Percentiles rank a stretch among this genome's conserved stretches.
Conservation (phyloP, 176 grass and related monocot species). For the Pontederia crassipes region DNA sequence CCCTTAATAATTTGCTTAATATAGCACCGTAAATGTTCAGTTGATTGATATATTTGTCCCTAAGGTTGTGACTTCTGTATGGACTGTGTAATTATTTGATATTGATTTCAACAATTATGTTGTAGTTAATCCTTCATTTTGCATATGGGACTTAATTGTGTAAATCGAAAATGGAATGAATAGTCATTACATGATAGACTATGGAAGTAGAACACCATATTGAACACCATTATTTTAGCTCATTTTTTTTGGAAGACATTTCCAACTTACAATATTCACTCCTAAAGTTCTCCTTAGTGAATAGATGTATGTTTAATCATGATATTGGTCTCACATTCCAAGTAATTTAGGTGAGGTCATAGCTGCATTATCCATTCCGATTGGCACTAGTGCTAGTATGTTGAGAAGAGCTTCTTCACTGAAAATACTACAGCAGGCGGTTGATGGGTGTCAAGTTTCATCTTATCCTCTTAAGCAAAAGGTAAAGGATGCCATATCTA, state of each 20-base stretch:
- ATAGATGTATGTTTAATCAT: background rate
- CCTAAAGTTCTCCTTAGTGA: background rate
- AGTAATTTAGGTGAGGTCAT: slow-evolving; percentile 73
- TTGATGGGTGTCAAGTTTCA: slow-evolving; percentile 41
- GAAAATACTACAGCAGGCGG: slow-evolving; percentile 57
- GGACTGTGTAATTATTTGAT: no score
- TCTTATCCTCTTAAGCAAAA: slow-evolving; percentile 63
- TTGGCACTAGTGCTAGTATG: slow-evolving; percentile 47
- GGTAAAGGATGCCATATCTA: slow-evolving; percentile 30
- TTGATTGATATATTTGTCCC: background rate
- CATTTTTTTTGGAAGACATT: background rate
- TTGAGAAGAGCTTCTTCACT: slow-evolving; percentile 89
- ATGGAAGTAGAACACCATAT: no score
- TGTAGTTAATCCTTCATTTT: no score
- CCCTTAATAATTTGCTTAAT: no score
- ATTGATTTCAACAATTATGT: no score
- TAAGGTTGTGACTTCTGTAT: no score
- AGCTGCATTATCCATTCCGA: slow-evolving; percentile 76
- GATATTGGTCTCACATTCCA: slow-evolving; percentile 20
- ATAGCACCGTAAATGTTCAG: background rate
- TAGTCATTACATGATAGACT: background rate
- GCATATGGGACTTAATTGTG: no score
- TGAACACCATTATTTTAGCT: no score
- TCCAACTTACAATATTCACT: background rate
- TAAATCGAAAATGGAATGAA: no score